A percentile compares a stretch with the other conserved stretches of the same genome.
phyloP scores from a whole-genome alignment of 129 eudicot genomes.

The Pulicaria dysenterica region DNA sequence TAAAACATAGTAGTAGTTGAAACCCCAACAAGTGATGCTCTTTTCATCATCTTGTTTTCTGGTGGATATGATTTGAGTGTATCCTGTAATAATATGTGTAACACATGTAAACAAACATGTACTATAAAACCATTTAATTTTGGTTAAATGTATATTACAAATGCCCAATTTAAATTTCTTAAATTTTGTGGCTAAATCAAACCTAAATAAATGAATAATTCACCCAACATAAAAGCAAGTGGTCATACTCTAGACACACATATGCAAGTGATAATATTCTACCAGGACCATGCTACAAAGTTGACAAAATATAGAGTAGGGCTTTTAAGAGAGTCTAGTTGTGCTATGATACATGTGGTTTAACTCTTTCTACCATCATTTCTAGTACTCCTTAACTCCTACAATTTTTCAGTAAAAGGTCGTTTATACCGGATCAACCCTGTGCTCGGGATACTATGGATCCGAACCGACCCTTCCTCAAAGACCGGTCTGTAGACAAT shows the following conservation, averaged over 20 bases:
- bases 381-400: too few relatives aligned
- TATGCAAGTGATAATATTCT: constrained; percentile 5
- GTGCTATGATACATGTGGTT: too few relatives aligned
- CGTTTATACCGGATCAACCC: too few relatives aligned
- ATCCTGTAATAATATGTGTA: constrained; percentile 39
- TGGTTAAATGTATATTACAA: background rate
- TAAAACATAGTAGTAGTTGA: constrained; percentile 69
- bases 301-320: too few relatives aligned
- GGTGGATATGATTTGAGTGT: constrained; percentile 78
- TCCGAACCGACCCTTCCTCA: too few relatives aligned
- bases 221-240: background rate
- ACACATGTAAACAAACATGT: background rate
- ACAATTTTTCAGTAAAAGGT: too few relatives aligned
- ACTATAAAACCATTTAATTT: background rate
- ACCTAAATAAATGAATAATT: background rate
- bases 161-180: background rate
- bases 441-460: too few relatives aligned
- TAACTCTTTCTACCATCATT: too few relatives aligned
- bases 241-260: background rate
- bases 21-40: constrained; percentile 72
- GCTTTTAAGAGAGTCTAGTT: too few relatives aligned
- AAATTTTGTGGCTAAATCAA: background rate
- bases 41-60: constrained; percentile 83
- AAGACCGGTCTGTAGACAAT: too few relatives aligned
- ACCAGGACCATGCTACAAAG: too few relatives aligned